Evolutionary conservation across 2,329 filamentous ascomycete species (phyloP), one percentile per base, ranked within the genome.

Genomic region (Fusarium mundagurra): DNA sequence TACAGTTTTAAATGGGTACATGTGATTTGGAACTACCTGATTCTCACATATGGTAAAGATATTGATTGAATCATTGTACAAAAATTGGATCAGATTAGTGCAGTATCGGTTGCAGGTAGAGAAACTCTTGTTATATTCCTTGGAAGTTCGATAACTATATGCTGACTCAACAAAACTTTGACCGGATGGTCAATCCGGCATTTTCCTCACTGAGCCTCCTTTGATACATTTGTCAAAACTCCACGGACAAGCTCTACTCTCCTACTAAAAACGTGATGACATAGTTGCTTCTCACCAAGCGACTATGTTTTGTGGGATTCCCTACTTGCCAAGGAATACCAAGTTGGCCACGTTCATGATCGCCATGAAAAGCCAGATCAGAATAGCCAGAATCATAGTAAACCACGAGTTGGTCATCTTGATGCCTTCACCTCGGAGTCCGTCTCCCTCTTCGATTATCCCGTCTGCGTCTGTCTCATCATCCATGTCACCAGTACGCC

Each of bases 21-120:
- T 16, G 0, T 41, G 38, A 6, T 16, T 6, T 5, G 24, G 8
- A 1, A 44, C 9, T 27, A 18, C 7, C 43, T 27, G 18, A 1
- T 12, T 38, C 20, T 38, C 36, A 27, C 7, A 13, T 45, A 24
- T 13, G 5, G 3, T 24, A 45, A 27, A 45, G 17, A 45, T 27
- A 27, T 27, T 44, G 41, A 17, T 17, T n/a, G n/a, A n/a, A n/a
- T n/a, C n/a, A n/a, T n/a, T 24, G 10, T 44, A 16, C n/a, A 44
- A 24, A 4, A 24, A 5, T 24, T 44, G 10, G 10, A 29, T 22
- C 18, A 20, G 5, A 6, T 47, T 9, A 47, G 24, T 16, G 44
- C 12, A 20, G 24, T 3, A 22, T 47, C 11, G 17, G 24, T 0
- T 27, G 17, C 2, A 27, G 1, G 17, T 5, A 45, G 24, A 18